phyloP scores from a whole-genome alignment of 495 filamentous ascomycete species.

The Tuber melanosporum region DNA sequence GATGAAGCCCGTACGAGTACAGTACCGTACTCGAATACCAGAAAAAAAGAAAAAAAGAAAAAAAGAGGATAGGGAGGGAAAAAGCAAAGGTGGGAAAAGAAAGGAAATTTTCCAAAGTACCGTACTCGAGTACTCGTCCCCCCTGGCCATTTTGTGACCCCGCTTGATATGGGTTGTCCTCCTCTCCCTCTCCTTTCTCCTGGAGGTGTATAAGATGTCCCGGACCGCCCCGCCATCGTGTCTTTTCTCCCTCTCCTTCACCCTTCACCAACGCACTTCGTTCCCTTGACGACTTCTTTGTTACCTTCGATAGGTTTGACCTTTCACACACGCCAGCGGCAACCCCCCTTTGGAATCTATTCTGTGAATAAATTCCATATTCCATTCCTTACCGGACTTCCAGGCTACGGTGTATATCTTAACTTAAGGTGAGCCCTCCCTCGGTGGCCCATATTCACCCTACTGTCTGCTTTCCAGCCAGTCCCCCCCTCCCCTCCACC shows the following conservation, averaged over 20 bases:
- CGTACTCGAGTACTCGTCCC: neutral
- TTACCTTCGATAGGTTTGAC: slow-evolving; percentile 38
- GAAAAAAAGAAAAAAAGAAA: neutral
- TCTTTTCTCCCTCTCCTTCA: slow-evolving; percentile 12
- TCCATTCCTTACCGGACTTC: slow-evolving; percentile 25
- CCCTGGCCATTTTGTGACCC: neutral
- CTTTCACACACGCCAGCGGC: slow-evolving; percentile 41
- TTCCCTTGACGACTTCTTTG: slow-evolving; percentile 19
- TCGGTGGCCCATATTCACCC: neutral
- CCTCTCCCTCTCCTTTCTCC: neutral
- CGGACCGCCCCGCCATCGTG: slow-evolving; percentile 6
- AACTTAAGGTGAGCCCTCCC: slow-evolving; percentile 2
- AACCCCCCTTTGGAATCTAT: slow-evolving; percentile 29
- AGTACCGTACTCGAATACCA: no score
- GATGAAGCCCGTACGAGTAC: neutral
- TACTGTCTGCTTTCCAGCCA: neutral
- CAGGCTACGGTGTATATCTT: slow-evolving; percentile 18
- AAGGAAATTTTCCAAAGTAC: neutral
- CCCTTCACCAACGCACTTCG: slow-evolving; percentile 18
- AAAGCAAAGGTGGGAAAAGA: neutral
- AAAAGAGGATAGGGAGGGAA: neutral
- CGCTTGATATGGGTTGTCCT: neutral
- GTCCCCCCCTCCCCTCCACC: neutral
- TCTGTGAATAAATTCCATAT: slow-evolving; percentile 38
- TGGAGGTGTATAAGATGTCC: slow-evolving; percentile 19